These are phyloP conservation scores for Colletotrichum neosansevieriae DNA, from an alignment of 2,329 filamentous ascomycete genomes.

Conservation along the genomic window DNA sequence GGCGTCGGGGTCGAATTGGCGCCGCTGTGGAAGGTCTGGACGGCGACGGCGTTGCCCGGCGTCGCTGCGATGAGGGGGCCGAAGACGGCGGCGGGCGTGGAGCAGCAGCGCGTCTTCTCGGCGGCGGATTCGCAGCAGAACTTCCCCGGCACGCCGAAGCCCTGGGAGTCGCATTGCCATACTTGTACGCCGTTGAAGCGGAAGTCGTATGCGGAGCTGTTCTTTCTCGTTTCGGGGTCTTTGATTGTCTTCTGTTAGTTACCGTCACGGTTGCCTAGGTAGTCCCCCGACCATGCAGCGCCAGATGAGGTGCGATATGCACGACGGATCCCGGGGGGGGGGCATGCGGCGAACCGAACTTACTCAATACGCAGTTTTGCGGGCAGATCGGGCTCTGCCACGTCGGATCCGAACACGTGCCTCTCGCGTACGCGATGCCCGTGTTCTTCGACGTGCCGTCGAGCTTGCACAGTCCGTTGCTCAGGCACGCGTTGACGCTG, in stretches of 20 bases:
- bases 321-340: too few species aligned
- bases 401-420: conserved; percentile 34
- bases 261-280: too few species aligned
- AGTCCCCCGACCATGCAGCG: too few species aligned
- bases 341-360: not conserved
- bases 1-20: conserved; percentile 19
- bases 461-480: conserved; percentile 37
- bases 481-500: conserved; percentile 31
- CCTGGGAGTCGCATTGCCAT: conserved; percentile 33
- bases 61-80: conserved; percentile 33
- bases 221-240: conserved; percentile 34
- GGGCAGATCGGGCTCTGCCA: conserved; percentile 38
- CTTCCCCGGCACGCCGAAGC: conserved; percentile 30
- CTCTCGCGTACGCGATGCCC: conserved; percentile 35
- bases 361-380: conserved; percentile 30
- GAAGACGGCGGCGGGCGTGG: conserved; percentile 29
- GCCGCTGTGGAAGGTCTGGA: conserved; percentile 24
- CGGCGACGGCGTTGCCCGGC: conserved; percentile 31
- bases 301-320: too few species aligned
- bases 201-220: conserved; percentile 30
- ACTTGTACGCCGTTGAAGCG: conserved; percentile 38
- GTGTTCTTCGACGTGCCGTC: conserved; percentile 31
- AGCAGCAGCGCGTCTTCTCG: conserved; percentile 37
- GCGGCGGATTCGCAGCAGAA: conserved; percentile 38
- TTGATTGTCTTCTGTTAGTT: not conserved